These are phyloP conservation scores for Leccinum broughii DNA, from an alignment of 768 basidiomycete species.

Conservation along the genomic window DNA sequence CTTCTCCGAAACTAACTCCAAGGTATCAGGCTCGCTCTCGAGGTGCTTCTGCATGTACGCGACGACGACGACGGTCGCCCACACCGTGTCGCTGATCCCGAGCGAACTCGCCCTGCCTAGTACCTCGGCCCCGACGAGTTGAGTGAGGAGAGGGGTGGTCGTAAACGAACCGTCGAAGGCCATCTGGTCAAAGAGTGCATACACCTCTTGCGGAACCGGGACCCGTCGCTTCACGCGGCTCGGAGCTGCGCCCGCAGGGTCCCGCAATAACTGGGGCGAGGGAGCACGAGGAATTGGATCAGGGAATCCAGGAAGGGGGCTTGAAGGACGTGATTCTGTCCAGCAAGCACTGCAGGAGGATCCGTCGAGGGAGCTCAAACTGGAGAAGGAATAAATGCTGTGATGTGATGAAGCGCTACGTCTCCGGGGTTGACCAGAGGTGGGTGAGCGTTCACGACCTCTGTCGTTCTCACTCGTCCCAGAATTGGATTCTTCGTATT, in stretches of 20 bases:
- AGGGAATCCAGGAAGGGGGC: constrained; percentile 25
- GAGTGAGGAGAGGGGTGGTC: constrained; percentile 29
- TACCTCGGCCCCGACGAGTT: constrained; percentile 38
- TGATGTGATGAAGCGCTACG: constrained; percentile 22
- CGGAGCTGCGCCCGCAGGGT: not conserved
- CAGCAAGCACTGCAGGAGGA: constrained; percentile 40
- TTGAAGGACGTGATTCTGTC: constrained; percentile 24
- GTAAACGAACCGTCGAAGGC: constrained; percentile 51
- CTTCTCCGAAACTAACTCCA: constrained; percentile 45
- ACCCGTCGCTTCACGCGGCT: not conserved
- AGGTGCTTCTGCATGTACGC: constrained; percentile 46
- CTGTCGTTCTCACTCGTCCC: not conserved
- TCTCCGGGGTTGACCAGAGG: constrained; percentile 1
- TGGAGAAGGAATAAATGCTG: constrained; percentile 42
- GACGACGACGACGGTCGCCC: constrained; percentile 50
- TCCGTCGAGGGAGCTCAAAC: constrained; percentile 48
- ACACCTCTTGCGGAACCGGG: constrained; percentile 29
- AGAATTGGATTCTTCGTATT: constrained; percentile 23
- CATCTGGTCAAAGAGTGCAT: constrained; percentile 42
- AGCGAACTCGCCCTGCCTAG: constrained; percentile 33
- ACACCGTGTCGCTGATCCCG: constrained; percentile 38
- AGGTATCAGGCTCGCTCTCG: constrained; percentile 38
- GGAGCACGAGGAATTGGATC: constrained; percentile 31
- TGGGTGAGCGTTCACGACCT: constrained; percentile 6
- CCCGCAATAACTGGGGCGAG: constrained; percentile 33